Base-by-base conservation (phyloP, 1,284 basidiomycete genomes). In the Cryptococcus maquisensis region DNA sequence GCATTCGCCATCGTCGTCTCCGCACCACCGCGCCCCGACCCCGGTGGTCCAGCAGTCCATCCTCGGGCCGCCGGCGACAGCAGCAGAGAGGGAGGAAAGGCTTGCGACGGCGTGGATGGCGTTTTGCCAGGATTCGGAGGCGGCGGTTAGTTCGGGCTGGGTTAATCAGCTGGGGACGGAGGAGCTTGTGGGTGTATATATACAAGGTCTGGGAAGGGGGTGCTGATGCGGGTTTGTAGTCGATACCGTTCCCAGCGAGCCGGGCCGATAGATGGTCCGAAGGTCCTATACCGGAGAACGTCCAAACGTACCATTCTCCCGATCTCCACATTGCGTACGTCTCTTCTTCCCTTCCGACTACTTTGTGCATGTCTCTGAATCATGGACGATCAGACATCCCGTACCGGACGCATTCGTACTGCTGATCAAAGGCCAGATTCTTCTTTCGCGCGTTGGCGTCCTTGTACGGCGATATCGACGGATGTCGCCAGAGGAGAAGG, bases 31-130 rank as follows among this genome's bases (percentile, higher is more conserved):
- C n/a, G n/a, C n/a, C n/a, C n/a, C n/a, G 32, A 21, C 21, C 8
- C 56, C 52, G 2, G 49, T 41, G 18, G 21, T 57, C 6, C 16
- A 47, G 23, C 59, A 52, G 26, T 40, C 63, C 1, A 54, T 67
- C 26, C 43, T 74, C 8, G 45, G 59, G 1, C 56, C 54, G 16
- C 57, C 67, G 5, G 47, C 49, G n/a, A 54, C 60, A 3, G 65
- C 65, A 26, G 56, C 62, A 28, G 71, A 74, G 13, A 50, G 66
- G 15, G 69, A 73, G 46, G 72, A 73, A 47, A 51, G 71, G 15
- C 48, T 64, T n/a, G 52, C 56, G 0, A 47, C 67, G 24, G 57
- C 67, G 47, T 65, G 61, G 44, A 56, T 57, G 20, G 49, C 63
- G 18, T 35, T 67, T 38, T 51, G 16, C 2, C 53, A 52, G n/a